Conservation (phyloP, 805 yeast genomes). For the Schwanniomyces vanrijiae region DNA sequence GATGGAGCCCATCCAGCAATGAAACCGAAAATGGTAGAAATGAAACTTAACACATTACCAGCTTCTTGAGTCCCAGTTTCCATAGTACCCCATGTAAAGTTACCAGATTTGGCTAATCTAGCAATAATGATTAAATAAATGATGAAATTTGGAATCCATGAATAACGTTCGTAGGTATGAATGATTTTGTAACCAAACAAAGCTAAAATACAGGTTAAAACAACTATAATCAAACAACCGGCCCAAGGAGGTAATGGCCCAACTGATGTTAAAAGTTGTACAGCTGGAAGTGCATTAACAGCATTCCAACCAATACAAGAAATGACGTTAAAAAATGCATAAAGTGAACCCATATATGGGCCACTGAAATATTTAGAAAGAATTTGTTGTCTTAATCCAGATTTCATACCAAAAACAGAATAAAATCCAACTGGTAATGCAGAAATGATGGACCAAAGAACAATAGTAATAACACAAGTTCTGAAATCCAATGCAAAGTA, state of each 20-base stretch:
- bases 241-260: constrained; percentile 35
- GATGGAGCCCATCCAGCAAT: constrained; percentile 34
- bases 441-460: constrained; percentile 35
- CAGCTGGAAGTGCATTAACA: constrained; percentile 29
- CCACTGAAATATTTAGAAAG: constrained; percentile 32
- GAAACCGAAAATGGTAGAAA: constrained; percentile 30
- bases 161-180: constrained; percentile 30
- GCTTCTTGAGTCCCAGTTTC: constrained; percentile 20
- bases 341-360: constrained; percentile 41
- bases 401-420: constrained; percentile 35
- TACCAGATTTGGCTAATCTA: constrained; percentile 22
- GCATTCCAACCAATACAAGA: constrained; percentile 49
- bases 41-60: constrained; percentile 29
- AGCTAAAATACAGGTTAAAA: constrained; percentile 26
- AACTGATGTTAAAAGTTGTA: constrained; percentile 25
- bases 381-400: constrained; percentile 40
- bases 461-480: constrained; percentile 27
- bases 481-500: constrained; percentile 32
- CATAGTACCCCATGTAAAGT: constrained; percentile 29
- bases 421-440: constrained; percentile 39
- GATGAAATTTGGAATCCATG: constrained; percentile 31
- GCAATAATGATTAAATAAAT: constrained; percentile 30
- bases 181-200: constrained; percentile 32
- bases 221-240: constrained; percentile 33
- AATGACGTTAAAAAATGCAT: constrained; percentile 72